A percentile compares a stretch with the other conserved stretches of the same genome.
These are phyloP conservation scores for Neonectria punicea DNA, from an alignment of 2,329 filamentous ascomycete genomes.

Conservation along the genomic window DNA sequence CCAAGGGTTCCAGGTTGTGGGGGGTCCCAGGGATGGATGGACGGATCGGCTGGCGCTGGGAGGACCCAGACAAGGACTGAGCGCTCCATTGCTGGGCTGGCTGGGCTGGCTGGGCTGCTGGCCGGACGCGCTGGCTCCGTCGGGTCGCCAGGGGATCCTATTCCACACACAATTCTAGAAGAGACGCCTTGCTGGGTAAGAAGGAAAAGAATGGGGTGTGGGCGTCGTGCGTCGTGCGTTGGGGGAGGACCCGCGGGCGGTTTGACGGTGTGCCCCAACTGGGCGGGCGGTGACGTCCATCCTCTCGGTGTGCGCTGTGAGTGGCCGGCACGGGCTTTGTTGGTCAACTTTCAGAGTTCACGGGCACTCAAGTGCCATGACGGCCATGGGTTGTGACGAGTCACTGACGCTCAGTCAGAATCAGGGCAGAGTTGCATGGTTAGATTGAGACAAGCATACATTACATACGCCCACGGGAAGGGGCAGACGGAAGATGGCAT, in stretches of 20 bases:
- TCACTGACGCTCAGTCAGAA: slow-evolving; percentile 18
- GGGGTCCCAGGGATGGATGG: slow-evolving; percentile 33
- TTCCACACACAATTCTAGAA: slow-evolving; percentile 45
- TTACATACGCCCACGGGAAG: neutral
- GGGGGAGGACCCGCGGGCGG: slow-evolving; percentile 1
- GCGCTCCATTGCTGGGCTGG: slow-evolving; percentile 1
- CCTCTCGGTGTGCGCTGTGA: slow-evolving; percentile 25
- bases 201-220: neutral
- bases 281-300: slow-evolving; percentile 11
- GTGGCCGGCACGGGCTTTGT: neutral
- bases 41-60: slow-evolving; percentile 27
- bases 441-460: neutral
- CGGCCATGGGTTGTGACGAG: slow-evolving; percentile 18
- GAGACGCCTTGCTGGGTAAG: slow-evolving; percentile 17
- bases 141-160: slow-evolving; percentile 32
- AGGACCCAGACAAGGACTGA: slow-evolving; percentile 22
- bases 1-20: slow-evolving; percentile 33
- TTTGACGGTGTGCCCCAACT: slow-evolving; percentile 7
- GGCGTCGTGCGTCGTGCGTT: neutral
- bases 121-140: neutral
- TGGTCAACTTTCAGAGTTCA: neutral
- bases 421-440: slow-evolving; percentile 9
- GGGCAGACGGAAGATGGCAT: neutral
- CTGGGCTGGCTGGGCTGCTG: no score
- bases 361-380: neutral